Base-by-base conservation (phyloP, 192 early-diverging fungal genomes). In the Lobosporangium transversale region DNA sequence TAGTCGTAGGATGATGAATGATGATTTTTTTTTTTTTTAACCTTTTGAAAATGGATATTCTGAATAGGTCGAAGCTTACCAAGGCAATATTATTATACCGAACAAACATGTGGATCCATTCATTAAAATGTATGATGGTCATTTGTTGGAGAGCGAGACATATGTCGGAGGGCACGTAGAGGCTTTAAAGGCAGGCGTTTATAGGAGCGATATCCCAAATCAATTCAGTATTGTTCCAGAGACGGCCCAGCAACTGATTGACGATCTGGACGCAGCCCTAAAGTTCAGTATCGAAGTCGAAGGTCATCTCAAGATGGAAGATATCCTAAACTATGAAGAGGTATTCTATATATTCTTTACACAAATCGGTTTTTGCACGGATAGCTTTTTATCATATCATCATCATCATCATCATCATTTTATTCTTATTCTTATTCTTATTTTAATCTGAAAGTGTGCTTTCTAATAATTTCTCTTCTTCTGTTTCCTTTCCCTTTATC, bases 101-200 rank as follows among this genome's bases (percentile, higher is more conserved):
- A 98, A 99, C 83, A 99, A 99, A 78, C 96, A 99, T 62, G 61
- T 71, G 0, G 96, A 98, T 26, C 84, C 90, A 57, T 73, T 68
- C 7, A 92, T 89, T 47, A 90, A 94, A 53, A 88, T 89, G 55
- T 94, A 88, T 80, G 92, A 99, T 20, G 96, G 95, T 0, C 94
- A 97, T 65, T 79, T 96, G 11, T 73, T 99, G 21, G 92, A 96
- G 66, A 90, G 91, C 54, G 96, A 99, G 76, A 98, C 98, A 0
- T 99, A 99, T 67, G 97, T 99, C 4, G 98, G 98, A 53, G 93
- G 98, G 0, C 98, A 99, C 76, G 98, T 99, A 11, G 98, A 99
- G 83, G 98, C 98, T 1, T 83, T 99, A n/a, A 94, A 98, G 75
- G 98, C 98, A 0, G 98, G 98, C 29, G 96, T 99, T 8, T 99